Conservation (phyloP, 768 basidiomycete species). For the Auricularia cornea region DNA sequence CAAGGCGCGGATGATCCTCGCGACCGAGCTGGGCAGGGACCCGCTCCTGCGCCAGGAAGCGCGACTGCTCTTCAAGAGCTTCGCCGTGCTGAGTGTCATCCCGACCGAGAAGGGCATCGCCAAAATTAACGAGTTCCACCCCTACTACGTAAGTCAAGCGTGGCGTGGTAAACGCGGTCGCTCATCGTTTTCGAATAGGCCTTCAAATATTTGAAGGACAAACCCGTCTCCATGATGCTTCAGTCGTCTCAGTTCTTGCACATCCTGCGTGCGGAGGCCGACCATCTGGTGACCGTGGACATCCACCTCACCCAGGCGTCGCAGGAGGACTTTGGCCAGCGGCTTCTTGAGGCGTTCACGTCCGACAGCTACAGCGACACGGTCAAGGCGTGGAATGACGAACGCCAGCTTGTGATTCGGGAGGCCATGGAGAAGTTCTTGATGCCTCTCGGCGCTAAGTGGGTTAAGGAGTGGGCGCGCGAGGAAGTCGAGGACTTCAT, state of each 20-base stretch:
- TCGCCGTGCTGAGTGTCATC: slow-evolving; percentile 66
- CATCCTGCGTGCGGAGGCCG: slow-evolving; percentile 85
- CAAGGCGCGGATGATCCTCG: slow-evolving; percentile 73
- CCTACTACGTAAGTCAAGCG: slow-evolving; percentile 31
- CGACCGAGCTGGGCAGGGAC: slow-evolving; percentile 89
- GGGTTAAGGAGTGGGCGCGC: slow-evolving; percentile 80
- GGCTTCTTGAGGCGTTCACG: slow-evolving; percentile 71
- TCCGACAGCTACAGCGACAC: slow-evolving; percentile 81
- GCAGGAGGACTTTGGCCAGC: slow-evolving; percentile 60
- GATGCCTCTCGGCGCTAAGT: slow-evolving; percentile 78
- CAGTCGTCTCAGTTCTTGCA: slow-evolving; percentile 76
- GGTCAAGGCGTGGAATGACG: slow-evolving; percentile 85
- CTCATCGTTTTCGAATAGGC: slow-evolving; percentile 39
- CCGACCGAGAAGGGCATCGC: slow-evolving; percentile 78
- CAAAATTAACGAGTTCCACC: slow-evolving; percentile 38
- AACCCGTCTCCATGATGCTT: slow-evolving; percentile 62
- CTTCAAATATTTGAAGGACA: slow-evolving; percentile 89
- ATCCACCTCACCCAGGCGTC: slow-evolving; percentile 58
- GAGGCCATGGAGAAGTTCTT: slow-evolving; percentile 74
- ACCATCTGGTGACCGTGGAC: slow-evolving; percentile 71
- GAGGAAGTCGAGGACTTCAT: slow-evolving; percentile 86
- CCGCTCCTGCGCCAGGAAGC: slow-evolving; percentile 75
- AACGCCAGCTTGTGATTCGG: slow-evolving; percentile 69
- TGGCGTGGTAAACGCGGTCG: slow-evolving; percentile 12
- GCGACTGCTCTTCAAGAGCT: slow-evolving; percentile 62